Percentiles rank a stretch among this genome's conserved stretches.
phyloP scores from a whole-genome alignment of 164 flowering plant species.

The Magnolia changhungtana region DNA sequence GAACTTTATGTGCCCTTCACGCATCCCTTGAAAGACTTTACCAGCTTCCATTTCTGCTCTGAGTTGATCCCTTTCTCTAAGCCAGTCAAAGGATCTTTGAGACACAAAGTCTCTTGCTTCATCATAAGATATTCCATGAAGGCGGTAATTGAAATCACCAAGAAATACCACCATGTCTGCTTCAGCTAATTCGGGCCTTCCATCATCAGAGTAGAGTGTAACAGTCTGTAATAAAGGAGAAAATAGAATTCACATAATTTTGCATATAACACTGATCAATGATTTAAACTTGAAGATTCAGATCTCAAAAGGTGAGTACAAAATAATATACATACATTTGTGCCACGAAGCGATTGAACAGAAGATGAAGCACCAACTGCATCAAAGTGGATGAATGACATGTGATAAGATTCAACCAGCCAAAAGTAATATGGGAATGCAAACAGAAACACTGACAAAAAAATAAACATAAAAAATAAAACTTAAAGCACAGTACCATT shows the following conservation, averaged over 20 bases:
- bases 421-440: too few relatives aligned
- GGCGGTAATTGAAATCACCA: conserved; percentile 96
- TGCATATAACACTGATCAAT: background rate
- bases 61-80: conserved; percentile 94
- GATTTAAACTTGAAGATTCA: background rate
- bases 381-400: conserved; percentile 37
- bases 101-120: conserved; percentile 97
- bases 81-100: conserved; percentile 98
- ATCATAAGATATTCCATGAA: conserved; percentile 90
- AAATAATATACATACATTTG: conserved; percentile 50
- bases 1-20: conserved; percentile 79
- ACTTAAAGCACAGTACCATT: conserved; percentile 48
- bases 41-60: conserved; percentile 94
- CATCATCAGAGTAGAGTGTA: conserved; percentile 43
- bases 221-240: conserved; percentile 31
- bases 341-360: conserved; percentile 40
- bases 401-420: conserved; percentile 61
- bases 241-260: background rate
- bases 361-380: conserved; percentile 71
- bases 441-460: too few relatives aligned
- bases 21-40: conserved; percentile 96
- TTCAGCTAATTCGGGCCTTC: conserved; percentile 76
- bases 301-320: background rate
- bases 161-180: conserved; percentile 89
- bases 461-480: background rate